phyloP scores from a whole-genome alignment of 2,329 filamentous ascomycete genomes.

The Fusarium brachygibbosum region DNA sequence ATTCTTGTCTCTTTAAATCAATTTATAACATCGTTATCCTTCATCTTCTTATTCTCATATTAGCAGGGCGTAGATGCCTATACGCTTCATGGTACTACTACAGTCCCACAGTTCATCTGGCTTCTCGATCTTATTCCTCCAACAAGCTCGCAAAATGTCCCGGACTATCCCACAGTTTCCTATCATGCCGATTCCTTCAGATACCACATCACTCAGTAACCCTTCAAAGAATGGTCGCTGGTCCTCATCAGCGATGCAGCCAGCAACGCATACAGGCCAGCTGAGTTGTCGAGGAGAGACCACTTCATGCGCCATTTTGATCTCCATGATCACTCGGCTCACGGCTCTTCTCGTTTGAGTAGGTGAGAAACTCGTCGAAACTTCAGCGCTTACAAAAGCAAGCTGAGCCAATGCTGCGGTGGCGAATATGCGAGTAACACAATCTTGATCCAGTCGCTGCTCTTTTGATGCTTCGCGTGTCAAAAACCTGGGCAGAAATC shows the following conservation, averaged over 20 bases:
- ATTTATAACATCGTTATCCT: too few relatives aligned
- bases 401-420: background rate
- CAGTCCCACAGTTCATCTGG: background rate
- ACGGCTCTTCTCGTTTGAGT: background rate
- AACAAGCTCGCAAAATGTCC: background rate
- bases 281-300: conserved; percentile 2
- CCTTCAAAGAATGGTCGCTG: background rate
- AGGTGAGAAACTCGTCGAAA: rapidly evolving
- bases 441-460: background rate
- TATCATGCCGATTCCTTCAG: background rate
- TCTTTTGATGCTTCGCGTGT: rapidly evolving
- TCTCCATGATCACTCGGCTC: background rate
- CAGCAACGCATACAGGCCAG: conserved; percentile 9
- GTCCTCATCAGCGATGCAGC: background rate
- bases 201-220: rapidly evolving
- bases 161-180: background rate
- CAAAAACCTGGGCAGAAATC: rapidly evolving
- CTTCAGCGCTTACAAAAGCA: background rate
- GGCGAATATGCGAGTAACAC: conserved; percentile 9
- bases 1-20: too few relatives aligned
- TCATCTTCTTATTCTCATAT: background rate
- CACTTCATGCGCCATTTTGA: background rate
- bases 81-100: background rate
- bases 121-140: background rate
- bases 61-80: background rate